phyloP scores from a whole-genome alignment of 805 yeast genomes.

The Metschnikowia arizonensis region DNA sequence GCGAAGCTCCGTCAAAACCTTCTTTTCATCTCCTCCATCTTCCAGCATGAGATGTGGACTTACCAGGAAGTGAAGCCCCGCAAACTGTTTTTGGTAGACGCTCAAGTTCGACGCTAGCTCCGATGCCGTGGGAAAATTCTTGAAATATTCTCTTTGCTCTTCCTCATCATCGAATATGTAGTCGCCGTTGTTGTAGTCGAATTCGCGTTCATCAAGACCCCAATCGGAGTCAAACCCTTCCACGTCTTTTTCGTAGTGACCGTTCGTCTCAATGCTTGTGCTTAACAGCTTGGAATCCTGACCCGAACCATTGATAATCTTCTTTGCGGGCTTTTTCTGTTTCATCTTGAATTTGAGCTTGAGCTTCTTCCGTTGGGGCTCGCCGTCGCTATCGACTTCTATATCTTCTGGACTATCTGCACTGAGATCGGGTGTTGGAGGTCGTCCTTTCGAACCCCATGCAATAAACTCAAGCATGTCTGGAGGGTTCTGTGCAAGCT shows the following conservation, averaged over 20 bases:
- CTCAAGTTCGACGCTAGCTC: constrained; percentile 20
- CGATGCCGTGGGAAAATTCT: constrained; percentile 24
- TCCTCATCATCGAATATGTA: constrained; percentile 32
- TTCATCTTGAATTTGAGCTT: constrained; percentile 16
- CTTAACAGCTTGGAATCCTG: background rate
- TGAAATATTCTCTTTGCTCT: constrained; percentile 26
- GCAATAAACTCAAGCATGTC: constrained; percentile 38
- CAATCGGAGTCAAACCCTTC: constrained; percentile 31
- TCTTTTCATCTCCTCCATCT: constrained; percentile 9
- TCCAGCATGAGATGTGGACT: constrained; percentile 15
- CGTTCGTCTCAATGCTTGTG: background rate
- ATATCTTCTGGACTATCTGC: constrained; percentile 34
- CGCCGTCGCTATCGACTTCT: constrained; percentile 34
- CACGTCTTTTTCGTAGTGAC: constrained; percentile 1
- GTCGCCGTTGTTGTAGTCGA: constrained; percentile 28
- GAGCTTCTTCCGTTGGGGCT: constrained; percentile 24
- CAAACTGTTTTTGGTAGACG: constrained; percentile 18
- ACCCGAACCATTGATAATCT: background rate
- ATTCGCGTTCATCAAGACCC: constrained; percentile 38
- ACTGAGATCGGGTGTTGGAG: constrained; percentile 26
- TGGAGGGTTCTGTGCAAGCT: constrained; percentile 46
- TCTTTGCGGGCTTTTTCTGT: constrained; percentile 12
- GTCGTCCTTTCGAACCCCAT: constrained; percentile 43
- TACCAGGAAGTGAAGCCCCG: constrained; percentile 16
- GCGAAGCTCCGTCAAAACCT: constrained; percentile 16